These are phyloP conservation scores for Lepraria neglecta DNA, from an alignment of 495 filamentous ascomycete genomes.

Conservation along the genomic window DNA sequence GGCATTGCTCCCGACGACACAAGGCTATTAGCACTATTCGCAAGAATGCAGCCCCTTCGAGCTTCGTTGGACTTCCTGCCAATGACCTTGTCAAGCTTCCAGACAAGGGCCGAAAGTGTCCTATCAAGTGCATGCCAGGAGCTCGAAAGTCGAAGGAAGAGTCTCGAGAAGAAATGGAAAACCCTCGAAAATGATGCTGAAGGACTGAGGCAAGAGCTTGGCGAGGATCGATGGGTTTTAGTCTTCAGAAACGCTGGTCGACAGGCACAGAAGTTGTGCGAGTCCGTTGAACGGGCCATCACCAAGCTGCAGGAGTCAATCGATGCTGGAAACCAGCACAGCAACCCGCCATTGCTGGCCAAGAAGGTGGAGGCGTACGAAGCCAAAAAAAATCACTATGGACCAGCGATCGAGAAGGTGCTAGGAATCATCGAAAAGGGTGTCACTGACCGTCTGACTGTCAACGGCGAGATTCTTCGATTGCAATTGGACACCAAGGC, in stretches of 20 bases:
- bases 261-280: conserved; percentile 90
- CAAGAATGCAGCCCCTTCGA: conserved; percentile 85
- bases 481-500: conserved; percentile 75
- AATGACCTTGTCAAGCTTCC: conserved; percentile 87
- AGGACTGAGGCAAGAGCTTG: conserved; percentile 75
- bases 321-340: conserved; percentile 63
- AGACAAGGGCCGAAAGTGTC: conserved; percentile 60
- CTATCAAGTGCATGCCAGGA: conserved; percentile 91
- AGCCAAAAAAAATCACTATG: conserved; percentile 90
- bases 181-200: conserved; percentile 83
- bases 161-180: conserved; percentile 72
- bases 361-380: conserved; percentile 91
- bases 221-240: conserved; percentile 90
- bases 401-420: conserved; percentile 87
- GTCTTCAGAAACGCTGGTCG: conserved; percentile 90
- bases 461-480: conserved; percentile 88
- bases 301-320: conserved; percentile 73
- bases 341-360: conserved; percentile 56
- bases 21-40: conserved; percentile 76
- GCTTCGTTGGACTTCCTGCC: conserved; percentile 93
- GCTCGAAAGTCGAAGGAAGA: conserved; percentile 60
- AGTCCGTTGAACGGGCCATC: conserved; percentile 81
- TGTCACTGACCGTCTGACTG: conserved; percentile 80
- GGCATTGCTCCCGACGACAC: conserved; percentile 65
- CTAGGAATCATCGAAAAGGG: conserved; percentile 87